Percentiles rank a stretch among this genome's conserved stretches.
phyloP scores from a whole-genome alignment of 495 filamentous ascomycete genomes.

The Talaromyces stipitatus region DNA sequence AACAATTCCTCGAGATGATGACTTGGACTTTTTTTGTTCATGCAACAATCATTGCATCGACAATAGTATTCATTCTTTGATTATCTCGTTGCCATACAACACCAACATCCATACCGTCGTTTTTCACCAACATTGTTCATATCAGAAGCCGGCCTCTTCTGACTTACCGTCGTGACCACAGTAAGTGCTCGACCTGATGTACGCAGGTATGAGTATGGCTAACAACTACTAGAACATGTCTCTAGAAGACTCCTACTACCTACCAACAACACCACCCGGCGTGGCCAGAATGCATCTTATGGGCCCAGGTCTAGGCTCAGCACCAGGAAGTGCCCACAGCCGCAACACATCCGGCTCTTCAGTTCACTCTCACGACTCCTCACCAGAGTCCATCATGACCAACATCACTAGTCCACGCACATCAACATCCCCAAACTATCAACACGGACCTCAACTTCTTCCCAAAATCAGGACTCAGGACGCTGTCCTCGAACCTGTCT shows the following conservation, averaged over 20 bases:
- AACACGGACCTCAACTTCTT: conserved; percentile 73
- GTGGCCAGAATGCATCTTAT: conserved; percentile 11
- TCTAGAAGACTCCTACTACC: conserved; percentile 35
- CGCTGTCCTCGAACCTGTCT: conserved; percentile 56
- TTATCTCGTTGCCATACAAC: not conserved
- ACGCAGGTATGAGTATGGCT: not conserved
- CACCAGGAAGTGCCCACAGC: conserved; percentile 26
- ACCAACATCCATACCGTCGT: not conserved
- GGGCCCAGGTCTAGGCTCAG: conserved; percentile 18
- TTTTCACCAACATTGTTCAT: not conserved
- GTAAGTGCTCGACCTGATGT: no score
- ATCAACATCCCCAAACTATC: conserved; percentile 61
- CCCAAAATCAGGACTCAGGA: conserved; percentile 86
- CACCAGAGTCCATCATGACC: conserved; percentile 70
- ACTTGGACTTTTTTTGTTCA: not conserved
- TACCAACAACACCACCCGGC: conserved; percentile 39
- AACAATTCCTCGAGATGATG: conserved; percentile 21
- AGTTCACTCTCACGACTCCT: conserved; percentile 59
- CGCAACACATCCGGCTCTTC: conserved; percentile 41
- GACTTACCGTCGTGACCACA: no score
- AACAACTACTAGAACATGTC: conserved; percentile 29
- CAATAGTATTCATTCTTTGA: not conserved
- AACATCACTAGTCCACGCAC: conserved; percentile 61
- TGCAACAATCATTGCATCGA: not conserved
- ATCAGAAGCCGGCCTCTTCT: not conserved